phyloP scores from a whole-genome alignment of 495 filamentous ascomycete species.

The Neurospora hispaniola region DNA sequence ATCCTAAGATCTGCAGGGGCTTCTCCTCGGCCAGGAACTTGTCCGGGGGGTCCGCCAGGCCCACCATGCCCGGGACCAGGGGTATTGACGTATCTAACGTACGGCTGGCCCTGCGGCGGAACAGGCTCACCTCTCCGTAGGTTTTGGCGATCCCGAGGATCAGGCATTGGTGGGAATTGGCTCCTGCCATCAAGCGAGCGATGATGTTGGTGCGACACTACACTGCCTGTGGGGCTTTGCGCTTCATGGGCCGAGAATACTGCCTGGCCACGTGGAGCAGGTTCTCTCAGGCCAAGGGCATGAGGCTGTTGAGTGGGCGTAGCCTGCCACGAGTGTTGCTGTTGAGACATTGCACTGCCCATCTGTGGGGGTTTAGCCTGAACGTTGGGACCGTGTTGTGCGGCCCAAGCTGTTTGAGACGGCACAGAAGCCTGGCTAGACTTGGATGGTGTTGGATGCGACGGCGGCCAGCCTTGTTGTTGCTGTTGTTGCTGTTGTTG shows the following conservation, averaged over 20 bases:
- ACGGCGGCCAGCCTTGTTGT: constrained; percentile 18
- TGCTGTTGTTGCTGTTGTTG: constrained; percentile 3
- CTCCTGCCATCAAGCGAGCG: constrained; percentile 11
- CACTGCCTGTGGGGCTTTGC: constrained; percentile 15
- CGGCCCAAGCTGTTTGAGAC: constrained; percentile 32
- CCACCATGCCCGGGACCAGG: constrained; percentile 16
- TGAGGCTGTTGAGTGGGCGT: constrained; percentile 19
- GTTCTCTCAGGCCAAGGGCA: constrained; percentile 26
- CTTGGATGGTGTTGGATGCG: constrained; percentile 31
- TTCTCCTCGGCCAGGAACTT: not conserved
- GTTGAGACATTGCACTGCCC: constrained; percentile 25
- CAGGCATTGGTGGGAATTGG: constrained; percentile 13
- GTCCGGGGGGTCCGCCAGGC: not conserved
- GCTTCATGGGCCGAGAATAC: constrained; percentile 18
- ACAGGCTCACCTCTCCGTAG: constrained; percentile 8
- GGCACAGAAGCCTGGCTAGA: constrained; percentile 25
- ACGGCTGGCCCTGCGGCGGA: constrained; percentile 23
- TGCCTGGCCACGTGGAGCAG: constrained; percentile 24
- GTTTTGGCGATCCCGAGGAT: constrained; percentile 2
- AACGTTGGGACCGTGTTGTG: constrained; percentile 25
- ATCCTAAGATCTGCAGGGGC: not conserved
- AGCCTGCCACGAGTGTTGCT: constrained; percentile 13
- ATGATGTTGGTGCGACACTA: constrained; percentile 18
- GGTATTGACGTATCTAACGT: constrained; percentile 19
- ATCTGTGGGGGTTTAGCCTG: constrained; percentile 27